These are phyloP conservation scores for Leishmania tarentolae DNA, from an alignment of 208 protist genomes.

Conservation along the genomic window DNA sequence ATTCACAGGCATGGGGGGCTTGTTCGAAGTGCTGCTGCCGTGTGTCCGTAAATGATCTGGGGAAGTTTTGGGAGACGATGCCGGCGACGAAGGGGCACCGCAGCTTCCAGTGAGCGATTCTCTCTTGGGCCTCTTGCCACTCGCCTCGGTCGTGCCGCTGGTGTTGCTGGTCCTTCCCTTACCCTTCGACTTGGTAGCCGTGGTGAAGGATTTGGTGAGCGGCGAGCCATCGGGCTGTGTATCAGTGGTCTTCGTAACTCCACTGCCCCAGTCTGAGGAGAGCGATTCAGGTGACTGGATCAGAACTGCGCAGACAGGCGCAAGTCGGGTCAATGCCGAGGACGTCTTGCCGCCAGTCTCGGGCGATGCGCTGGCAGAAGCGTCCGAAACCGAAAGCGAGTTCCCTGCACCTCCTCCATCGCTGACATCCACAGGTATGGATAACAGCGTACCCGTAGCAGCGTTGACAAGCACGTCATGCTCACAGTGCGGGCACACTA, in stretches of 20 bases:
- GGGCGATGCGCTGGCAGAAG: background rate
- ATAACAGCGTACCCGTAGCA: background rate
- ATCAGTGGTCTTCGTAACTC: background rate
- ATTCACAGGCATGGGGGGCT: background rate
- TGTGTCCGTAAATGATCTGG: background rate
- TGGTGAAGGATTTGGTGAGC: background rate
- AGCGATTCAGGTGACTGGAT: background rate
- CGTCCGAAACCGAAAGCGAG: background rate
- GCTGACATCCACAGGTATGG: background rate
- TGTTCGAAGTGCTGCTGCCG: background rate
- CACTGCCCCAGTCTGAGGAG: background rate
- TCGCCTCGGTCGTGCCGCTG: background rate
- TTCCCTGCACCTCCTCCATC: no score
- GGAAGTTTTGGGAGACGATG: background rate
- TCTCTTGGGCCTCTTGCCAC: background rate
- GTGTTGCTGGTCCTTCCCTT: background rate
- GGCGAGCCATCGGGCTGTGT: background rate
- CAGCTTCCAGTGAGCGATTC: background rate
- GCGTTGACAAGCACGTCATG: background rate
- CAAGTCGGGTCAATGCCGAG: background rate
- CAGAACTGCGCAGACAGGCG: background rate
- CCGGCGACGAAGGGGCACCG: background rate
- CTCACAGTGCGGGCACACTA: slow-evolving; percentile 19
- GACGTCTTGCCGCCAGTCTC: background rate
- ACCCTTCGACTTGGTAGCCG: background rate